Evolutionary conservation across 208 protist genomes (phyloP).

Genomic region (Trypanosoma caninum): DNA sequence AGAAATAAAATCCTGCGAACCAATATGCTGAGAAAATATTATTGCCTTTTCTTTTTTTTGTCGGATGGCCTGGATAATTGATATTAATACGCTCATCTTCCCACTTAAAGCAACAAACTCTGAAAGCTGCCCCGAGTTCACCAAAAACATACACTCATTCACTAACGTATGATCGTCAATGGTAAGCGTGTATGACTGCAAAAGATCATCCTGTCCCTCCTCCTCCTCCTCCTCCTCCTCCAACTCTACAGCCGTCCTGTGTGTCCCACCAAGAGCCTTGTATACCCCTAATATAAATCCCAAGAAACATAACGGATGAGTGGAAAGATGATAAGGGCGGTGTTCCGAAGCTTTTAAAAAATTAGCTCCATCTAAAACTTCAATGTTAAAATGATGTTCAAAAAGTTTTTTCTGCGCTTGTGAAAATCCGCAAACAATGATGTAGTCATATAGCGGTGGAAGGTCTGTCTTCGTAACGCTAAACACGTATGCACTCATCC

Average conservation of each 20-base stretch:
- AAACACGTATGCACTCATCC: slow-evolving; percentile 86
- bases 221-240: slow-evolving; percentile 17
- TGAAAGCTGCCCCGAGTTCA: slow-evolving; percentile 37
- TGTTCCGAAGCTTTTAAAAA: slow-evolving; percentile 56
- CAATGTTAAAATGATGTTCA: slow-evolving; percentile 19
- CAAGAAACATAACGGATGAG: slow-evolving; percentile 83
- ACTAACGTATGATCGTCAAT: slow-evolving; percentile 30
- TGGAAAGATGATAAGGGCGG: slow-evolving; percentile 67
- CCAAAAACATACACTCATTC: slow-evolving; percentile 42
- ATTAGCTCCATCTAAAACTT: not conserved
- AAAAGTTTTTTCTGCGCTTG: slow-evolving; percentile 36
- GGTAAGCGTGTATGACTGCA: slow-evolving; percentile 21
- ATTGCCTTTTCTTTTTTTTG: slow-evolving; percentile 66
- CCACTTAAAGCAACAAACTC: slow-evolving; percentile 64
- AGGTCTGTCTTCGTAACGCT: slow-evolving; percentile 76
- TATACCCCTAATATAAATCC: slow-evolving; percentile 58
- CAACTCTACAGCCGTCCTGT: slow-evolving; percentile 1
- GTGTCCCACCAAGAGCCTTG: slow-evolving; percentile 35
- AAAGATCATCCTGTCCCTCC: slow-evolving; percentile 12
- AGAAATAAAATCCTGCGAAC: slow-evolving; percentile 76
- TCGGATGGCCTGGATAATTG: slow-evolving; percentile 50
- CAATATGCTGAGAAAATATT: slow-evolving; percentile 88
- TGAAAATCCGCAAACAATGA: slow-evolving; percentile 74
- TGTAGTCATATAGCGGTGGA: slow-evolving; percentile 81
- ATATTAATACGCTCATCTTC: slow-evolving; percentile 68